Base-by-base conservation (phyloP, 345 rosid genomes). In the Eutrema heterophyllum region DNA sequence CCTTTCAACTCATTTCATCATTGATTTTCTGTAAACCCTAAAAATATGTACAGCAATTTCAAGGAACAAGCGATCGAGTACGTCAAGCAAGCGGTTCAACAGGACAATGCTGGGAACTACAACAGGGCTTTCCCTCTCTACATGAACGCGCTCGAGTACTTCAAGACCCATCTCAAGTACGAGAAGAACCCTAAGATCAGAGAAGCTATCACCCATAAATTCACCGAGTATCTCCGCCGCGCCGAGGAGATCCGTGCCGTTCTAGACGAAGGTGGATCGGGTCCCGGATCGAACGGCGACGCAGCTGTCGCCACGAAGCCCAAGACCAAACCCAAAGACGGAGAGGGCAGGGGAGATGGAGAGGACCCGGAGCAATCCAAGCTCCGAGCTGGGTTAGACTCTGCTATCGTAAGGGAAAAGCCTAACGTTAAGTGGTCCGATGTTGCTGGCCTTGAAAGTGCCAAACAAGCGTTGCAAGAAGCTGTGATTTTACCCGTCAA, bases 171-270 rank as follows among this genome's bases (percentile, higher is more conserved):
- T 73, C 81, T 92, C 73, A 90, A 92, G 83, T 92, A 92, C 79
- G 98, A 89, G 87, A 89, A 86, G 87, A 92, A 92, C 80, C 89
- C 87, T 12, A 88, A 90, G 82, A 92, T 92, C 79, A 75, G 78
- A 62, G 96, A 92, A 66, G 89, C 89, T 0, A 88, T 92, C 48
- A 88, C 87, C 46, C 83, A 81, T 54, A 92, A 87, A 76, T 88
- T 88, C 83, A 87, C 86, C 54, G 95, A 90, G 78, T 92, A 90
- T 81, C 86, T 92, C 45, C 90, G 90, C 9, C 88, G 98, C 2
- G 96, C 98, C 0, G 98, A 92, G 92, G 98, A 92, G 91, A 87
- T 92, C 80, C 86, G 94, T 4, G 84, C 88, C 15, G 90, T 90
- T 41, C 79, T 92, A 46, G 95, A 87, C n/a, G n/a, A n/a, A n/a